phyloP scores from a whole-genome alignment of 768 basidiomycete species.

The Cyathus striatus region DNA sequence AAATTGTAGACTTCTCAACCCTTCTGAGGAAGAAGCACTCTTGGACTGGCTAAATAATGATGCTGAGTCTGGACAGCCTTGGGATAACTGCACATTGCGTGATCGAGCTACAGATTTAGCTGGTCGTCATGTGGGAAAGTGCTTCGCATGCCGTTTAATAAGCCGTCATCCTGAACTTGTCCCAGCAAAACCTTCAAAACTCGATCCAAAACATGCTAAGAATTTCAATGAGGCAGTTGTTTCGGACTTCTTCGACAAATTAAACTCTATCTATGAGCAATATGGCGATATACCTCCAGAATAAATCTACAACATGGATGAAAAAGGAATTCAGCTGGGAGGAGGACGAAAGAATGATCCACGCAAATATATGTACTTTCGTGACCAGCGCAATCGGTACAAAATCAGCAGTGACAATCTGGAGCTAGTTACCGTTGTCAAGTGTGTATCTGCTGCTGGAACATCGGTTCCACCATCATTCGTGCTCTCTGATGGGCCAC shows the following conservation, averaged over 20 bases:
- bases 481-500: conserved; percentile 16
- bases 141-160: too few relatives aligned
- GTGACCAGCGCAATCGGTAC: conserved; percentile 8
- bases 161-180: too few relatives aligned
- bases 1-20: too few relatives aligned
- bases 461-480: conserved; percentile 18
- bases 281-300: conserved; percentile 18
- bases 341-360: conserved; percentile 12
- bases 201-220: conserved; percentile 23
- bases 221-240: conserved; percentile 14
- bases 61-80: too few relatives aligned
- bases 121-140: too few relatives aligned
- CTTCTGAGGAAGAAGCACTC: too few relatives aligned
- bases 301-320: conserved; percentile 23
- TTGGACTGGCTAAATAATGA: too few relatives aligned
- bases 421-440: conserved; percentile 34
- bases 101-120: too few relatives aligned
- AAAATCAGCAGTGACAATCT: conserved; percentile 24
- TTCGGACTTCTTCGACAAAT: conserved; percentile 12
- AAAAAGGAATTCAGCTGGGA: conserved; percentile 22
- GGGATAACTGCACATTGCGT: too few relatives aligned
- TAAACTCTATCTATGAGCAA: conserved; percentile 10
- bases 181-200: conserved; percentile 6
- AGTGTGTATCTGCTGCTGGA: conserved; percentile 30
- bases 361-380: conserved; percentile 10